Conservation (phyloP, 305 asterid genomes). For the Fraxinus angustifolia region DNA sequence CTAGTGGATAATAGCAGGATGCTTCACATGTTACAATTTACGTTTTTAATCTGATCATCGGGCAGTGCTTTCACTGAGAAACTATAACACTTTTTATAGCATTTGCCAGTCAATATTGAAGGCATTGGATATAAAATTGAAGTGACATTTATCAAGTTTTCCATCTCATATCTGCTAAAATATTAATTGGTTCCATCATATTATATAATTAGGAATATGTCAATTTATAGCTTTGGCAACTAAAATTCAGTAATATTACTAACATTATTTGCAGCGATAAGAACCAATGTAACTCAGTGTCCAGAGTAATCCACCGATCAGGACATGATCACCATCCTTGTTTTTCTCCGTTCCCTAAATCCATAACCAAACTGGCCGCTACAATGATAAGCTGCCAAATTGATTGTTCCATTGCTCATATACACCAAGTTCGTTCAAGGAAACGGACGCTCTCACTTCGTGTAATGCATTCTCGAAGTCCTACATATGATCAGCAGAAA, state of each 20-base stretch:
- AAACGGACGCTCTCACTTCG: slow-evolving; percentile 95
- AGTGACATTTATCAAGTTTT: not conserved
- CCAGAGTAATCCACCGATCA: not conserved
- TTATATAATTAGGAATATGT: not conserved
- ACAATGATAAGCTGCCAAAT: slow-evolving; percentile 84
- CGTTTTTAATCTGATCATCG: not conserved
- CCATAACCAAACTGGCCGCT: slow-evolving; percentile 22
- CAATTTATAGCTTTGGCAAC: not conserved
- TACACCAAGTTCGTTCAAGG: slow-evolving; percentile 67
- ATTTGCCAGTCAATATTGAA: not conserved
- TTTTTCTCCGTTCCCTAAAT: not conserved
- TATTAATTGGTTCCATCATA: slow-evolving; percentile 13
- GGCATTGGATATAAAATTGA: not conserved
- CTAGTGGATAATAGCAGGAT: not conserved
- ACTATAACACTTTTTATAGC: not conserved
- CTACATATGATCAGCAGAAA: slow-evolving; percentile 34
- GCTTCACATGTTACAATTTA: not conserved
- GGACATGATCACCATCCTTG: slow-evolving; percentile 6
- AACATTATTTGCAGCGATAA: not conserved
- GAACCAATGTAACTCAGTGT: not conserved
- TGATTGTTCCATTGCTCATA: slow-evolving; percentile 90
- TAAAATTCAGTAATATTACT: slow-evolving; percentile 1
- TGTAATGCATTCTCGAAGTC: slow-evolving; percentile 84
- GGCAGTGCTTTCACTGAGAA: not conserved
- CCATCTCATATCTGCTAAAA: not conserved